These are phyloP conservation scores for Penicillium sp. DNA, from an alignment of 2,329 filamentous ascomycete species.

Conservation along the genomic window DNA sequence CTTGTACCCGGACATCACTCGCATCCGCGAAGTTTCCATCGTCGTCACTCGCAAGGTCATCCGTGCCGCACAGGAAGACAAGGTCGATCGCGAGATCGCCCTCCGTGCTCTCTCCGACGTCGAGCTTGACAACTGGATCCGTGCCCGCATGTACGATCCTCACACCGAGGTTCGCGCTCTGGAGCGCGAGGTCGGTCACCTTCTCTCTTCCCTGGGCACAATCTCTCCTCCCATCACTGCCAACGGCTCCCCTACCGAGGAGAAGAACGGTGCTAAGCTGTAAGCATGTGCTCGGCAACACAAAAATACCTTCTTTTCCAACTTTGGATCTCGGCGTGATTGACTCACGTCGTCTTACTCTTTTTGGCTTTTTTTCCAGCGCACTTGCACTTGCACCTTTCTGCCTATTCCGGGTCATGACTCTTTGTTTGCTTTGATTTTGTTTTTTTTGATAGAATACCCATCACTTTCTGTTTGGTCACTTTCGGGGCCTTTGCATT, in stretches of 20 bases:
- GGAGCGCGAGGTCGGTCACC: constrained; percentile 49
- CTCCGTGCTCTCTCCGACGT: constrained; percentile 47
- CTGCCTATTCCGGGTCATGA: constrained; percentile 6
- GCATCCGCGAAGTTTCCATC: constrained; percentile 87
- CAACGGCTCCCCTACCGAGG: constrained; percentile 33
- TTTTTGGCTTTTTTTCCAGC: constrained; percentile 18
- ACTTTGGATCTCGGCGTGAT: constrained; percentile 20
- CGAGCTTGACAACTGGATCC: constrained; percentile 51
- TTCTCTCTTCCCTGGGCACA: constrained; percentile 40
- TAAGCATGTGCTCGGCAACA: constrained; percentile 24
- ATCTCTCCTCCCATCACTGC: constrained; percentile 17
- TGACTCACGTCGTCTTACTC: constrained; percentile 5
- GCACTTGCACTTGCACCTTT: constrained; percentile 13
- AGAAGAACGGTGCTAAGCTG: constrained; percentile 35
- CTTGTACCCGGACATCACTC: constrained; percentile 87
- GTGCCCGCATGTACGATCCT: constrained; percentile 52
- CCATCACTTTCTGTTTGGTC: constrained; percentile 3
- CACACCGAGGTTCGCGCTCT: constrained; percentile 49
- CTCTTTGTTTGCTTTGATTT: not conserved
- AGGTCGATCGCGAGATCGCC: constrained; percentile 59
- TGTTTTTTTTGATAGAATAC: constrained; percentile 7
- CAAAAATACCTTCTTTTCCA: constrained; percentile 12
- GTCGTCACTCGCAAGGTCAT: constrained; percentile 89
- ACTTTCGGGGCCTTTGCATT: constrained; percentile 7
- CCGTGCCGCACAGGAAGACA: constrained; percentile 81